phyloP scores from a whole-genome alignment of 2,329 filamentous ascomycete genomes.

The Aspergillus persii region DNA sequence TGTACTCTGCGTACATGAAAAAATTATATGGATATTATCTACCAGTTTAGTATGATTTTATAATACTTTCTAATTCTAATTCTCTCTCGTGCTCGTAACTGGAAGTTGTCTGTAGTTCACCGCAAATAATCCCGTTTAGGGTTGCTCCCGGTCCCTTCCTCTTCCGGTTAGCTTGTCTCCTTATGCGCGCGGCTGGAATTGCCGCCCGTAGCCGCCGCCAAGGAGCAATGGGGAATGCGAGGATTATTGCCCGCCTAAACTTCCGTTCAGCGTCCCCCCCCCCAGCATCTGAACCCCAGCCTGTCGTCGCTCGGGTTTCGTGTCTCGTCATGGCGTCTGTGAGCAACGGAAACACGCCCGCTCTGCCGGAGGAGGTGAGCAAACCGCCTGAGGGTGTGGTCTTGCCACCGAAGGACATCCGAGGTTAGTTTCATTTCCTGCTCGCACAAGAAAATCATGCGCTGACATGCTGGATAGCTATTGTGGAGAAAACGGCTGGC shows the following conservation, averaged over 20 bases:
- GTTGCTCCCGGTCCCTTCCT: not conserved
- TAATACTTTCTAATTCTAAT: too few relatives aligned
- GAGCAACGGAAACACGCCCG: constrained; percentile 39
- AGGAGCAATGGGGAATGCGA: not conserved
- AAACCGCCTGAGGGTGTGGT: constrained; percentile 82
- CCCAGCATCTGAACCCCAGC: not conserved
- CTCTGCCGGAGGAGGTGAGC: constrained; percentile 57
- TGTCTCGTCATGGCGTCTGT: constrained; percentile 38
- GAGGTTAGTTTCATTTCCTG: constrained; percentile 45
- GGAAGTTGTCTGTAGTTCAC: too few relatives aligned
- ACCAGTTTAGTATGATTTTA: too few relatives aligned
- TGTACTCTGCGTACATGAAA: too few relatives aligned
- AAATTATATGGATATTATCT: too few relatives aligned
- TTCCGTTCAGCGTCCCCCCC: not conserved
- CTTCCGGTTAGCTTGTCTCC: not conserved
- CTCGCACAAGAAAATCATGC: constrained; percentile 7
- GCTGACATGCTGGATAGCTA: constrained; percentile 41
- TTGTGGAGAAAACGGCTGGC: constrained; percentile 92
- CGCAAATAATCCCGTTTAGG: too few relatives aligned
- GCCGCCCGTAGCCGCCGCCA: not conserved
- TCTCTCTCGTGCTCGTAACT: too few relatives aligned
- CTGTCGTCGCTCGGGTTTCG: not conserved
- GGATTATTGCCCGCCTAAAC: not conserved
- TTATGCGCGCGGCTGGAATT: constrained; percentile 1
- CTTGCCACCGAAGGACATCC: constrained; percentile 80